A percentile compares a stretch with the other conserved stretches of the same genome.
Conservation (phyloP, 441 rosid genomes). For the Brassica balearica region DNA sequence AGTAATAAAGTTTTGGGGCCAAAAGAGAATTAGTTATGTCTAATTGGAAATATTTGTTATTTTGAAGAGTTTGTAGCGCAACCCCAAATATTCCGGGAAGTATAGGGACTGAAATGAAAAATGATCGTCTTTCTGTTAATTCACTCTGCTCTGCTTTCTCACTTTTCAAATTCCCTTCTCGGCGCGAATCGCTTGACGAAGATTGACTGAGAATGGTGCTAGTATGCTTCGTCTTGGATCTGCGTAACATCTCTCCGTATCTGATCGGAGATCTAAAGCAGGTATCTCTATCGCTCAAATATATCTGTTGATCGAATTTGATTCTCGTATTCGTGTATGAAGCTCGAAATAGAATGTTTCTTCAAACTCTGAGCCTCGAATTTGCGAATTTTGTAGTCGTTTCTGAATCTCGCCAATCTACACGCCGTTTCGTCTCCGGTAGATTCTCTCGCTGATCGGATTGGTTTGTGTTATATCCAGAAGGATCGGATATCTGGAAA, state of each 20-base stretch:
- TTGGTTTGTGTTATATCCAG: constrained; percentile 70
- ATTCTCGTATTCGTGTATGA: not conserved
- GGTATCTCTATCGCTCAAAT: constrained; percentile 49
- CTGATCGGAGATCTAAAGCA: constrained; percentile 69
- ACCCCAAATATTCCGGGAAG: constrained; percentile 9
- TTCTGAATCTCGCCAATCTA: constrained; percentile 74
- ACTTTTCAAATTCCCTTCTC: constrained; percentile 38
- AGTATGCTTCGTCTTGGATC: constrained; percentile 75
- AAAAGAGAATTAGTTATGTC: constrained; percentile 15
- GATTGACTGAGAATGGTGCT: constrained; percentile 57
- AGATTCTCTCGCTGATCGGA: constrained; percentile 58
- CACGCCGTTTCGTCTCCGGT: constrained; percentile 61
- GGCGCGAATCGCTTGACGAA: constrained; percentile 40
- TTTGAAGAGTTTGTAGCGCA: not conserved
- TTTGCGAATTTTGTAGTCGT: constrained; percentile 52
- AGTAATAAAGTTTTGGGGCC: constrained; percentile 9
- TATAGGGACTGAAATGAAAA: constrained; percentile 36
- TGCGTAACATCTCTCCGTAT: constrained; percentile 64
- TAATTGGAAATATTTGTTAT: not conserved
- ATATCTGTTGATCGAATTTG: constrained; percentile 25
- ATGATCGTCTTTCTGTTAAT: constrained; percentile 10
- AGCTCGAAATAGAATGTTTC: constrained; percentile 14
- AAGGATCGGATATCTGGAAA: constrained; percentile 58
- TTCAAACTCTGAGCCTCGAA: not conserved
- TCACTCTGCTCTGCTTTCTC: constrained; percentile 15